Base-by-base conservation (phyloP, 2,329 filamentous ascomycete genomes). In the Diaporthe capsici region DNA sequence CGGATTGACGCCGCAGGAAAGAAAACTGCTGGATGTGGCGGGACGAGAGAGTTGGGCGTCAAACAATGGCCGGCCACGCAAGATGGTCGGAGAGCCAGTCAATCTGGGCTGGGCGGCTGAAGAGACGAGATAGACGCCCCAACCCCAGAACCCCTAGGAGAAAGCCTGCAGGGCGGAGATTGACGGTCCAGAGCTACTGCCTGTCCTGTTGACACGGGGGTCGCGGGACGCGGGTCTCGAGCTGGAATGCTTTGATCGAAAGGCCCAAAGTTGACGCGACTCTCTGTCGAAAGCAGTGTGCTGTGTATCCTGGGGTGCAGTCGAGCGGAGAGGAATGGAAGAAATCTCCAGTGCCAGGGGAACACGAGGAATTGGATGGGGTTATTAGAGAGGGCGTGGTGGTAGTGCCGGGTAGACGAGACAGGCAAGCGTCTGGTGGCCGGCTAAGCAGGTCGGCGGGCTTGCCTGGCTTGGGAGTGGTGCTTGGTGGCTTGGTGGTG, bases 31-130 rank as follows among this genome's bases (percentile, higher is more conserved):
- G 71, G 71, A 63, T 72, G 28, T 51, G 61, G 75, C 71, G 68
- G 68, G 73, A 76, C 68, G 73, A 75, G n/a, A 76, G 74, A 74
- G 75, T 58, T 75, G 75, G 73, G 68, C 74, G 73, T 75, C 73
- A 75, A 67, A 58, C 72, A 63, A 67, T 57, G 65, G 70, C 73
- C 72, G 73, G 67, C 63, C 53, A 68, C 28, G 51, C 67, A 42
- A 63, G 60, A 74, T 42, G 74, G 49, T 73, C 70, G 51, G 61
- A 73, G 53, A 72, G 68, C 58, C 75, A 37, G 61, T 72, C 67
- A 44, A 53, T 72, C 31, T 37, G 42, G 22, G 37, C 34, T 65
- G 73, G 73, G 75, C 73, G 75, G 75, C 73, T 75, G 68, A 49
- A 49, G 73, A 72, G 57, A 74, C 73, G 68, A 76, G 72, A 75